A percentile compares a stretch with the other conserved stretches of the same genome.
These are phyloP conservation scores for Mycena sanguinolenta DNA, from an alignment of 768 basidiomycete species.

Conservation along the genomic window DNA sequence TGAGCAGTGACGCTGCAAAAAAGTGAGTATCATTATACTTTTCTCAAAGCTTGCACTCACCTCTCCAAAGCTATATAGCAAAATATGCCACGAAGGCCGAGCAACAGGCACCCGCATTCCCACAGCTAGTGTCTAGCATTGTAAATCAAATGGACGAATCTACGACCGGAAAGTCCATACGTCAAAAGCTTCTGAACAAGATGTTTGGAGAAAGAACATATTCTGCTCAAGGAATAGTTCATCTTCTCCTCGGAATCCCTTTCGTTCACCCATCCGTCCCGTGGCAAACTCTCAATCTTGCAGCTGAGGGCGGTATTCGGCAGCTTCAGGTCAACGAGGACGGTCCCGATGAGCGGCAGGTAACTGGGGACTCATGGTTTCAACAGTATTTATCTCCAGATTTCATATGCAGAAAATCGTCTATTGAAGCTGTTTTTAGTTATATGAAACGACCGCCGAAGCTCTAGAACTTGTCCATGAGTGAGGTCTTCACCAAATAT, in stretches of 20 bases:
- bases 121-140: no score
- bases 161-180: conserved; percentile 35
- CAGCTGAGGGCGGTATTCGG: conserved; percentile 13
- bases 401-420: neutral
- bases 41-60: neutral
- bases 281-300: conserved; percentile 34
- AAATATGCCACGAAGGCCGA: no score
- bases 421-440: no score
- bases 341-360: neutral
- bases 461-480: conserved; percentile 8
- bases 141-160: conserved; percentile 3
- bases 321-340: neutral
- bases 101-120: no score
- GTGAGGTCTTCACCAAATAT: neutral
- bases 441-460: conserved; percentile 21
- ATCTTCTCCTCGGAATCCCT: conserved; percentile 36
- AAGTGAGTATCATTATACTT: no score
- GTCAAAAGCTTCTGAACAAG: conserved; percentile 35
- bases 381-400: conserved; percentile 12
- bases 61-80: no score
- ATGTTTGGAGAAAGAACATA: conserved; percentile 35
- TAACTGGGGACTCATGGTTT: conserved; percentile 28
- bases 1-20: conserved; percentile 34
- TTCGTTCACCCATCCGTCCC: conserved; percentile 27
- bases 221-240: conserved; percentile 40